Conservation (phyloP, 2,329 filamentous ascomycete species). For the Neofusicoccum kwambonambiense region DNA sequence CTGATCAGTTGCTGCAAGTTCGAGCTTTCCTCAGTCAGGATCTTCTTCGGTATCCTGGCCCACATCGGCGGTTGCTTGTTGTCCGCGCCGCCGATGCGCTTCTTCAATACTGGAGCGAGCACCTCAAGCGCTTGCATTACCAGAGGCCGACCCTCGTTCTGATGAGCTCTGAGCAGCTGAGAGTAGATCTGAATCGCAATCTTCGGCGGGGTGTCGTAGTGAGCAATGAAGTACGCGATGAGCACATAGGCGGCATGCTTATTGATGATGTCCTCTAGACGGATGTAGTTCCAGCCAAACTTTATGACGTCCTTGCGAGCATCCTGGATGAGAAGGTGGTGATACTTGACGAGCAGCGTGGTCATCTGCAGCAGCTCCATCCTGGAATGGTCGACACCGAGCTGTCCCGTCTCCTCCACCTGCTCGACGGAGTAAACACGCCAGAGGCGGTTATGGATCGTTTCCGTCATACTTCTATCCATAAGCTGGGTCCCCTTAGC, state of each 20-base stretch:
- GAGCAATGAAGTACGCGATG: constrained; percentile 95
- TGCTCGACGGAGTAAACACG: constrained; percentile 61
- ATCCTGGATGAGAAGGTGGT: constrained; percentile 83
- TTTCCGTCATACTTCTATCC: constrained; percentile 82
- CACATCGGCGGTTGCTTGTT: constrained; percentile 77
- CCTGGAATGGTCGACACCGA: constrained; percentile 89
- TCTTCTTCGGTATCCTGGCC: constrained; percentile 86
- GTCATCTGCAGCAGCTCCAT: constrained; percentile 96
- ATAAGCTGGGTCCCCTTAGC: constrained; percentile 69
- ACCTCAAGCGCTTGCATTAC: constrained; percentile 94
- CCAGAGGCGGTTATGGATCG: constrained; percentile 91
- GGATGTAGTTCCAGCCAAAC: constrained; percentile 98
- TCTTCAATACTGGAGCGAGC: constrained; percentile 89
- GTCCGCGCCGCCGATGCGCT: constrained; percentile 68
- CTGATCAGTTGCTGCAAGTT: constrained; percentile 95
- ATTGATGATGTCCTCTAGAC: constrained; percentile 98
- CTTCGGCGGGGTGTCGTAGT: constrained; percentile 94
- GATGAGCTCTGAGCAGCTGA: constrained; percentile 84
- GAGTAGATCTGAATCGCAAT: constrained; percentile 95
- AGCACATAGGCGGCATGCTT: constrained; percentile 97
- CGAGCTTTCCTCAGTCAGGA: constrained; percentile 88
- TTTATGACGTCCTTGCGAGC: constrained; percentile 97
- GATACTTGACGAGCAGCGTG: constrained; percentile 92
- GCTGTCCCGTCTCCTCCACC: constrained; percentile 74
- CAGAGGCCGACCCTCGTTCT: constrained; percentile 87